Percentiles rank a stretch among this genome's conserved stretches.
Conservation (phyloP, 192 early-diverging fungal species). For the Bifiguratus adelaidae region DNA sequence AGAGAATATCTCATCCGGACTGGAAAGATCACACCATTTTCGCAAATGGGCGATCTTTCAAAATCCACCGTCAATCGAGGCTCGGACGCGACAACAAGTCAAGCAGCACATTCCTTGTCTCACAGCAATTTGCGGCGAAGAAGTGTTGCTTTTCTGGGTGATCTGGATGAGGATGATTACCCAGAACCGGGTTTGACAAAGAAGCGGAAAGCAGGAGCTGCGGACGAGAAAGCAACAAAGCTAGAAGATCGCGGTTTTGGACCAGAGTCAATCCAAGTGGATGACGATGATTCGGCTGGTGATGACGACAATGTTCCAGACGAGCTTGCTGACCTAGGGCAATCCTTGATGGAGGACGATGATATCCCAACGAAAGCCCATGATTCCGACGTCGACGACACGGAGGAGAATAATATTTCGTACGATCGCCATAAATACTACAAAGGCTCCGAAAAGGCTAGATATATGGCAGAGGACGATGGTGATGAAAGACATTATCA, state of each 20-base stretch:
- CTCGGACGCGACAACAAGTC: background rate
- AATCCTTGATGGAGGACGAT: slow-evolving; percentile 5
- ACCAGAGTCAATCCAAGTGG: slow-evolving; percentile 1
- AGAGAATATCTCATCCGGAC: slow-evolving; percentile 56
- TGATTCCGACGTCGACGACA: slow-evolving; percentile 8
- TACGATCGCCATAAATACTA: background rate
- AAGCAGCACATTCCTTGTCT: background rate
- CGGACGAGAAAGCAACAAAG: background rate
- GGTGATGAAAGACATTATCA: slow-evolving; percentile 44
- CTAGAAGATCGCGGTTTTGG: background rate
- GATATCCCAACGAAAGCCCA: slow-evolving; percentile 7
- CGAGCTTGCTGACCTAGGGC: too few species aligned
- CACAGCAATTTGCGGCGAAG: background rate
- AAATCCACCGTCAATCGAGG: slow-evolving; percentile 9
- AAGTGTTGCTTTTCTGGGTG: background rate
- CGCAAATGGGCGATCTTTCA: slow-evolving; percentile 24
- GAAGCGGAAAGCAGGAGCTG: background rate
- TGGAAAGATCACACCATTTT: slow-evolving; percentile 59
- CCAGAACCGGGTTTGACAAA: slow-evolving; percentile 16
- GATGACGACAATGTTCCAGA: background rate
- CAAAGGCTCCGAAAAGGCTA: background rate
- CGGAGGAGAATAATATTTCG: slow-evolving; percentile 5
- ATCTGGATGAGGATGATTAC: slow-evolving; percentile 3
- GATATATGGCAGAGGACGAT: slow-evolving; percentile 43
- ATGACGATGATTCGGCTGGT: background rate